These are phyloP conservation scores for Medicago arabica DNA, from an alignment of 306 rosid species.

Conservation along the genomic window DNA sequence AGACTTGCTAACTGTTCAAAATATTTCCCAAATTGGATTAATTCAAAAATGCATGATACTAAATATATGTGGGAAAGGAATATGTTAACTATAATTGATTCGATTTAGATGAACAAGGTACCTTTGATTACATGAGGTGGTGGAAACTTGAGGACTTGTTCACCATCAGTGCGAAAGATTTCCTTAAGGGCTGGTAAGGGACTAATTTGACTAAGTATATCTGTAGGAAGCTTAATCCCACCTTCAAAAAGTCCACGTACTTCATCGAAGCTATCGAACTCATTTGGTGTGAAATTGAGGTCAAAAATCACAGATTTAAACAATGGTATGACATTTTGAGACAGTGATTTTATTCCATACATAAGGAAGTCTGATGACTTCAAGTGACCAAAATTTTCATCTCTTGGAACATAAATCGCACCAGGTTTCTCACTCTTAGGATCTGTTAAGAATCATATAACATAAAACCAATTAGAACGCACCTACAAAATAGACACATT, in stretches of 20 bases:
- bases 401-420: conserved; percentile 68
- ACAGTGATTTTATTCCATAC: conserved; percentile 60
- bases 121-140: conserved; percentile 69
- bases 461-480: conserved; percentile 15
- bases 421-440: conserved; percentile 51
- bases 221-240: conserved; percentile 56
- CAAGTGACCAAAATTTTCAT: conserved; percentile 69
- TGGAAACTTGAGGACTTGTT: conserved; percentile 58
- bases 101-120: conserved; percentile 3
- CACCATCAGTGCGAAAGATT: conserved; percentile 69
- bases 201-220: conserved; percentile 47
- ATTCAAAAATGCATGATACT: no score
- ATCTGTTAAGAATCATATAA: conserved; percentile 48
- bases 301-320: conserved; percentile 44
- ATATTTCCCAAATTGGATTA: neutral
- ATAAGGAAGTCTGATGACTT: conserved; percentile 71
- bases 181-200: conserved; percentile 67
- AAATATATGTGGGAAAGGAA: no score
- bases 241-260: conserved; percentile 64
- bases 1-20: conserved; percentile 55
- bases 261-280: conserved; percentile 67
- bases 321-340: conserved; percentile 52
- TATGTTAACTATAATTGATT: neutral
- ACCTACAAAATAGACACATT: no score
- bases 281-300: conserved; percentile 41